Evolutionary conservation across 1,139 yeast genomes (phyloP), one percentile per base, ranked within the genome.

Genomic region (Groenewaldozyma auringiensis): DNA sequence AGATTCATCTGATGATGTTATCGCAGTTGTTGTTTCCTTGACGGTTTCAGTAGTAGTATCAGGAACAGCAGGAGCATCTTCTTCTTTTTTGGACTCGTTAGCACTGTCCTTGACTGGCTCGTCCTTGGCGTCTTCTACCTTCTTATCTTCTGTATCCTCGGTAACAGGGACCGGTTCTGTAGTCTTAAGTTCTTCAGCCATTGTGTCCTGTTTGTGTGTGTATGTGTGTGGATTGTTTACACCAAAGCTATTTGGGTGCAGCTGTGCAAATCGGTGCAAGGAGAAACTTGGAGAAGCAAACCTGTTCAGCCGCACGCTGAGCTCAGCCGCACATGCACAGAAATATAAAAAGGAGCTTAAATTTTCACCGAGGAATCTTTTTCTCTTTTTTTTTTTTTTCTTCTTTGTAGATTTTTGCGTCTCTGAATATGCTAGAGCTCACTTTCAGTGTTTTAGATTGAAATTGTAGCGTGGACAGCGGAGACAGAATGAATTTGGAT

Each of bases 401-500:
- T 37, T 42, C 41, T 31, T 40, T 40, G 46, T 51, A 45, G 45
- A 47, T 32, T 44, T 46, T 53, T 50, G 54, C 54, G 54, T 59
- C 54, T 76, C 81, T 76, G 81, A 72, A 57, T 63, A 44, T 44
- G 78, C 68, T 76, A 76, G 82, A 77, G 77, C 82, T 75, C 75
- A 65, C 63, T 68, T 66, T 67, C 66, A 66, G 65, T 52, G 61
- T 18, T 46, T 18, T 40, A 33, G 41, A 45, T 57, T 57, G 59
- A 51, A 47, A 45, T 45, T 66, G 66, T 67, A 73, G 84, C 74
- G 85, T 77, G 85, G 83, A 78, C 83, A 78, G 76, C 82, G 76
- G 83, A 78, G 83, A 67, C 60, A 78, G 62, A 78, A 39, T 11
- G 29, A 25, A 8, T 25, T 25, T 25, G 29, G 29, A 25, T 25